Conservation (phyloP, 2,329 filamentous ascomycete species). For the Paraphaeosphaeria sporulosa region DNA sequence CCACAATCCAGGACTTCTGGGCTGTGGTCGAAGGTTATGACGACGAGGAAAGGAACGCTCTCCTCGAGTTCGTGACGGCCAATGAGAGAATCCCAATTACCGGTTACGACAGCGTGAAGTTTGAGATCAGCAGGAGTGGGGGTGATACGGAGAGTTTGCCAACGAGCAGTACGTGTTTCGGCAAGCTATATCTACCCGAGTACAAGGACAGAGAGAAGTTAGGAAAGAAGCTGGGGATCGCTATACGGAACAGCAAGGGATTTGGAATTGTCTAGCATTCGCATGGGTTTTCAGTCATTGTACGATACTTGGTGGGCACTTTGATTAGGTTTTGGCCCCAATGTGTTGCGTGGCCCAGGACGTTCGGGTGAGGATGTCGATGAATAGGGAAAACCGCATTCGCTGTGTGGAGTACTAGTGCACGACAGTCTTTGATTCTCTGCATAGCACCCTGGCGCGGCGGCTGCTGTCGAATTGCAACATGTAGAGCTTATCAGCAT, state of each 20-base stretch:
- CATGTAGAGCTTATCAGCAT: not conserved
- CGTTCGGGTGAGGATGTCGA: not conserved
- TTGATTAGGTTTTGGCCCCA: not conserved
- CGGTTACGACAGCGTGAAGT: conserved; percentile 81
- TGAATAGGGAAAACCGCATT: not conserved
- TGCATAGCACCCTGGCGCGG: not conserved
- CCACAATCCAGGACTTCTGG: conserved; percentile 84
- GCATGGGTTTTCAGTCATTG: not conserved
- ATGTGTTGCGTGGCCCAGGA: not conserved
- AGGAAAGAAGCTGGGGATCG: conserved; percentile 78
- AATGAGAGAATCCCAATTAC: conserved; percentile 89
- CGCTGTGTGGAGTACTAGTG: not conserved
- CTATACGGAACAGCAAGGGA: conserved; percentile 85
- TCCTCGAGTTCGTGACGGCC: conserved; percentile 95
- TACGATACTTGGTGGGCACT: not conserved
- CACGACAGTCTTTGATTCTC: not conserved
- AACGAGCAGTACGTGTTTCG: conserved; percentile 92
- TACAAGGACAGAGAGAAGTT: conserved; percentile 77
- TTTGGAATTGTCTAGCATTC: conserved; percentile 67
- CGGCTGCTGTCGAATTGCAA: not conserved
- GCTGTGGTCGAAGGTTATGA: conserved; percentile 73
- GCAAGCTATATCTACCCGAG: conserved; percentile 83
- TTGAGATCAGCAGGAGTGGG: conserved; percentile 79
- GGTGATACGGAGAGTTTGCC: conserved; percentile 72
- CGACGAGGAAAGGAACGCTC: conserved; percentile 72